Evolutionary conservation across 345 rosid genomes (phyloP).

Genomic region (Syzygium oleosum): DNA sequence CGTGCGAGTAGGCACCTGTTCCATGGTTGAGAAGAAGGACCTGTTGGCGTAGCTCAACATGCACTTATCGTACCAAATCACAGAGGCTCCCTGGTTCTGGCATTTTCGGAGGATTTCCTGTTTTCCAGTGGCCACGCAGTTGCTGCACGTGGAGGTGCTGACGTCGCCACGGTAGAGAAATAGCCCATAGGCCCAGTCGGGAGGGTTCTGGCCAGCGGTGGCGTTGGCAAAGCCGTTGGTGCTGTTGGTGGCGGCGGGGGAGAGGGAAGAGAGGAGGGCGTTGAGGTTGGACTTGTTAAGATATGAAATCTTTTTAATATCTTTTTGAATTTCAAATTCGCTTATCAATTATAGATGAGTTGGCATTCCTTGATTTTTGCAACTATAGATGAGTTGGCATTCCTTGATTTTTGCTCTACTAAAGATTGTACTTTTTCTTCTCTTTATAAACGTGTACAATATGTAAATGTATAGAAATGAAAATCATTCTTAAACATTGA

Average conservation of each 20-base stretch:
- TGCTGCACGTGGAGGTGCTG: background rate
- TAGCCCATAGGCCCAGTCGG: background rate
- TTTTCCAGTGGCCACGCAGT: background rate
- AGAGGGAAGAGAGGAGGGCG: background rate
- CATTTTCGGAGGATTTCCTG: background rate
- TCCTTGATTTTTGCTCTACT: no score
- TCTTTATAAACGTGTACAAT: no score
- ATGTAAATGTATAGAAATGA: no score
- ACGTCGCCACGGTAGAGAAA: background rate
- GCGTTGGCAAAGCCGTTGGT: background rate
- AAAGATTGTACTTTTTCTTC: no score
- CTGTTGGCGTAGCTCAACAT: background rate
- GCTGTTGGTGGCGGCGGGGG: background rate
- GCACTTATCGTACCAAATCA: background rate
- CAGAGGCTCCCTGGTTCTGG: background rate
- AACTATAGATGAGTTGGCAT: no score
- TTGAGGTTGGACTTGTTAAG: background rate
- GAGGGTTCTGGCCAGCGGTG: background rate
- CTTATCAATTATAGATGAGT: background rate
- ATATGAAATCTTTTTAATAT: no score
- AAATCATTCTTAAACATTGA: no score
- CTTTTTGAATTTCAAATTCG: no score
- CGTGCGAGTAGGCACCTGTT: background rate
- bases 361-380: no score
- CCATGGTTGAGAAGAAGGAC: background rate